These are phyloP conservation scores for Apiospora kogelbergensis DNA, from an alignment of 2,329 filamentous ascomycete species.

Conservation along the genomic window DNA sequence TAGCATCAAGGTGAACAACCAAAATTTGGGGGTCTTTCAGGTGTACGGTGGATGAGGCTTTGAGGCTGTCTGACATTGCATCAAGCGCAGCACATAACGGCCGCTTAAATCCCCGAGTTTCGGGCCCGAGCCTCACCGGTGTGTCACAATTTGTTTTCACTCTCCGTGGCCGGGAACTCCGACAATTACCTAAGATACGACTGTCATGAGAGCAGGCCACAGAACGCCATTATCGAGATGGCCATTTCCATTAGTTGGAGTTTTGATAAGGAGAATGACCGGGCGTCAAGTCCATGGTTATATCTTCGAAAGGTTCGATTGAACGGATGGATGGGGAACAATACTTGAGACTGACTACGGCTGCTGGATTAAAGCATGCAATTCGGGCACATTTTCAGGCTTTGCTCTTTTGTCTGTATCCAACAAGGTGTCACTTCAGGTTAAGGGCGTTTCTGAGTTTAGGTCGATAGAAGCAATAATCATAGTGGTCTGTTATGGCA, in stretches of 20 bases:
- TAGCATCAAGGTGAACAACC: background rate
- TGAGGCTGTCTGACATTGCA: background rate
- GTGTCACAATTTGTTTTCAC: background rate
- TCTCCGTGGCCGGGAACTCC: background rate
- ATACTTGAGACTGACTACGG: too few relatives aligned
- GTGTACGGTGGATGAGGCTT: background rate
- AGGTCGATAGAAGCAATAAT: background rate
- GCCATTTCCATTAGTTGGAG: background rate
- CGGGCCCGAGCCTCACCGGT: background rate
- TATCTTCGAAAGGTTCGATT: background rate
- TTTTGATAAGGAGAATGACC: too few relatives aligned
- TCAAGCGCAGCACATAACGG: background rate
- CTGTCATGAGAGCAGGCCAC: background rate
- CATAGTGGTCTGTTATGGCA: too few relatives aligned
- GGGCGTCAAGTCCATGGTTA: too few relatives aligned
- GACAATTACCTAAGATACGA: background rate
- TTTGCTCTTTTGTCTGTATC: background rate
- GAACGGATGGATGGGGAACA: too few relatives aligned
- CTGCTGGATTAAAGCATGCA: background rate
- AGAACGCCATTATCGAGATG: background rate
- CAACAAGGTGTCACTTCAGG: background rate
- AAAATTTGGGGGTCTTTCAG: background rate
- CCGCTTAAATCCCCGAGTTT: background rate
- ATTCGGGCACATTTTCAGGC: background rate
- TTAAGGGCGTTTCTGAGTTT: background rate